These are phyloP conservation scores for Saccharomyces hybrid DNA, from an alignment of 1,139 yeast species.

Conservation along the genomic window DNA sequence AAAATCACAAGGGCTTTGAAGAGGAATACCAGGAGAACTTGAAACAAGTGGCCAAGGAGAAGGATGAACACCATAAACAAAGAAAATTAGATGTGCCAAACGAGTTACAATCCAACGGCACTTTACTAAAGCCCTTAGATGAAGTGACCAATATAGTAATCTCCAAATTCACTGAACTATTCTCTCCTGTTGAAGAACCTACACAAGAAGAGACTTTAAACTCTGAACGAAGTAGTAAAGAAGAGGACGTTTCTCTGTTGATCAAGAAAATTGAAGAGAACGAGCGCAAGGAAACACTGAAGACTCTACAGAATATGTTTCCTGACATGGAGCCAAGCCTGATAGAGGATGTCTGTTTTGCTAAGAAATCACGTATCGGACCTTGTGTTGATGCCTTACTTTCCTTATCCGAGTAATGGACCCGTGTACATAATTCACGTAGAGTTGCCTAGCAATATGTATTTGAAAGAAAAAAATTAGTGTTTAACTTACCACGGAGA, in stretches of 20 bases:
- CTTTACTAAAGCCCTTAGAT: constrained; percentile 25
- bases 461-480: background rate
- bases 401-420: constrained; percentile 23
- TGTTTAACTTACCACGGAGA: background rate
- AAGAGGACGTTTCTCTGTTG: constrained; percentile 24
- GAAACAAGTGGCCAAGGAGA: constrained; percentile 1
- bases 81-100: background rate
- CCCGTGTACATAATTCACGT: constrained; percentile 10
- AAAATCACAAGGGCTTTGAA: constrained; percentile 50
- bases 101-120: constrained; percentile 10
- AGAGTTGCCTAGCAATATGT: background rate
- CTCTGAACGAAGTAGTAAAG: constrained; percentile 20
- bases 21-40: constrained; percentile 36
- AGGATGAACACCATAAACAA: constrained; percentile 1
- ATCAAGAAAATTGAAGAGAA: constrained; percentile 26
- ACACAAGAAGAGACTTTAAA: constrained; percentile 6
- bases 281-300: constrained; percentile 39
- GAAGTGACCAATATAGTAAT: constrained; percentile 25
- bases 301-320: constrained; percentile 60
- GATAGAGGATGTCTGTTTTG: constrained; percentile 60
- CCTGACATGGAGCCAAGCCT: constrained; percentile 65
- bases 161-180: constrained; percentile 24
- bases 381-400: constrained; percentile 64
- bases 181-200: constrained; percentile 8
- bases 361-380: constrained; percentile 65